Conservation (phyloP, 2,329 filamentous ascomycete genomes). For the Cytospora mali region DNA sequence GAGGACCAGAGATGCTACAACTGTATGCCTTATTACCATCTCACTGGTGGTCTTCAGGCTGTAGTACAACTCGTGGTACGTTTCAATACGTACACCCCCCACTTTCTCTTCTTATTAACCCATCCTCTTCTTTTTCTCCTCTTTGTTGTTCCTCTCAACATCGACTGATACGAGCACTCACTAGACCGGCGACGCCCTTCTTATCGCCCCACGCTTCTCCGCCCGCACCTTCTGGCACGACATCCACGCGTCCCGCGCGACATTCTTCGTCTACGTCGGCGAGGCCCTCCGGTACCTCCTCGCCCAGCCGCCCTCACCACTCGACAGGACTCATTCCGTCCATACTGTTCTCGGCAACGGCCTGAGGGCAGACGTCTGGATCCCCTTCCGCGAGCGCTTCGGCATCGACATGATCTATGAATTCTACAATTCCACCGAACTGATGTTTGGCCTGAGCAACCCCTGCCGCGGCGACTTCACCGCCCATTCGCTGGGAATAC, state of each 20-base stretch:
- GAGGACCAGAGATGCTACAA: constrained; percentile 68
- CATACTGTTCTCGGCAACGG: constrained; percentile 67
- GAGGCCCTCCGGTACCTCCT: constrained; percentile 76
- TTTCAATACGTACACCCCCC: neutral
- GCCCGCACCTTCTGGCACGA: constrained; percentile 73
- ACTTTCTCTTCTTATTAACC: neutral
- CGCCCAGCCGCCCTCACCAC: constrained; percentile 63
- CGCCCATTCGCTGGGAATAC: constrained; percentile 68
- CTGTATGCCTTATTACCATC: constrained; percentile 78
- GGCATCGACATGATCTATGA: constrained; percentile 65
- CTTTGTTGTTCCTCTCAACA: neutral
- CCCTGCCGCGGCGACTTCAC: constrained; percentile 63
- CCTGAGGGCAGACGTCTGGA: constrained; percentile 70
- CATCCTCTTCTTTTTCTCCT: constrained; percentile 35
- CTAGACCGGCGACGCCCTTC: constrained; percentile 54
- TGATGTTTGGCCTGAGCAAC: constrained; percentile 66
- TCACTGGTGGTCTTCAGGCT: constrained; percentile 66
- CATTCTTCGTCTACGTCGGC: constrained; percentile 76
- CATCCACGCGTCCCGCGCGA: constrained; percentile 67
- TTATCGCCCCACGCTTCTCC: constrained; percentile 69
- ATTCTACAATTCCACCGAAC: constrained; percentile 80
- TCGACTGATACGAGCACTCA: neutral
- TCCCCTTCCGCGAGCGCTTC: constrained; percentile 64
- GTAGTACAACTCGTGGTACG: constrained; percentile 58
- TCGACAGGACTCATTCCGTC: constrained; percentile 62